Conservation (phyloP, 2,329 filamentous ascomycete genomes). For the Tolypocladium tundrense region DNA sequence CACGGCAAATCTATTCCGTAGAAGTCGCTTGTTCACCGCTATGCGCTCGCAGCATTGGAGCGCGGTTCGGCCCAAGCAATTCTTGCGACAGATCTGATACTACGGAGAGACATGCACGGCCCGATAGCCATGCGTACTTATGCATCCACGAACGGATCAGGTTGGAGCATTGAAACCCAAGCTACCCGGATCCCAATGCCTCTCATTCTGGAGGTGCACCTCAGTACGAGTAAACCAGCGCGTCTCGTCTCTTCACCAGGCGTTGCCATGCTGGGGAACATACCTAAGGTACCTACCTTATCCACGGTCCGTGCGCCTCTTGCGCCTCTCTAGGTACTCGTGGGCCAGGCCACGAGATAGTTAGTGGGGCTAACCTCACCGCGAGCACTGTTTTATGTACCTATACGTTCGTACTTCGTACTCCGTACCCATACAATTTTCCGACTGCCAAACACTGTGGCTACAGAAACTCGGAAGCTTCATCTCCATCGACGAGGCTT, state of each 20-base stretch:
- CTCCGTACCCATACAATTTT: neutral
- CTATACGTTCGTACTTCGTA: too few relatives aligned
- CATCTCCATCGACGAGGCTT: neutral
- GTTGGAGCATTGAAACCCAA: neutral
- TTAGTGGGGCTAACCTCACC: neutral
- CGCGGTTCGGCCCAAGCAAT: neutral
- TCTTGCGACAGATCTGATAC: neutral
- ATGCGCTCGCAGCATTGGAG: neutral
- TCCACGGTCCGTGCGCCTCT: neutral
- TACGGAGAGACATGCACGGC: neutral
- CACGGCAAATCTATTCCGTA: neutral
- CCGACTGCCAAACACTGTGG: neutral
- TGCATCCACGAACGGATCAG: neutral
- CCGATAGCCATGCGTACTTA: neutral
- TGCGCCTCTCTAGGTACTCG: too few relatives aligned
- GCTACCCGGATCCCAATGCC: neutral
- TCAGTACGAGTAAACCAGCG: neutral
- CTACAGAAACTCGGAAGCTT: neutral
- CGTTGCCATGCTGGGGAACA: neutral
- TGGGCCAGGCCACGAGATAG: neutral
- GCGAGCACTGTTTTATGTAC: neutral
- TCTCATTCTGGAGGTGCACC: neutral
- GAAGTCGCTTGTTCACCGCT: neutral
- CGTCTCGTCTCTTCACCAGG: neutral
- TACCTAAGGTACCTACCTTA: neutral